Evolutionary conservation across 768 basidiomycete genomes (phyloP).

Genomic region (Mycena maculata): DNA sequence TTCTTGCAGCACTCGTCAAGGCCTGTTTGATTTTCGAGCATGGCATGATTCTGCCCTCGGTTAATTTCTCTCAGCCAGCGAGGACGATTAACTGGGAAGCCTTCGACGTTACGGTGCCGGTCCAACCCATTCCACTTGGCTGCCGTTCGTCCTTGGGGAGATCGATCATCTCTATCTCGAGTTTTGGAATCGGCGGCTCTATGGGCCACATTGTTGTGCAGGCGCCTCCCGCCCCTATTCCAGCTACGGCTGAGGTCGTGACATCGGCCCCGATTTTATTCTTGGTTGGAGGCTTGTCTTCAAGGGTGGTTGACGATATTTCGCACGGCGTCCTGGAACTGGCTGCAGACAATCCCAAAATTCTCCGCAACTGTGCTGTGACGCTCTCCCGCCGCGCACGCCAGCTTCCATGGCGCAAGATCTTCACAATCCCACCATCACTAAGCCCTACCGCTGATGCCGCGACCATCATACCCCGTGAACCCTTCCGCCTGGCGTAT

Average conservation of each 20-base stretch:
- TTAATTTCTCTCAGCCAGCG: conserved; percentile 41
- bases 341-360: neutral
- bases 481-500: conserved; percentile 41
- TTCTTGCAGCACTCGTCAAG: conserved; percentile 37
- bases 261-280: conserved; percentile 4
- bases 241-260: neutral
- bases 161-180: conserved; percentile 44
- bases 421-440: conserved; percentile 21
- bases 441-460: conserved; percentile 28
- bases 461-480: conserved; percentile 35
- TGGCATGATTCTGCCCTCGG: conserved; percentile 44
- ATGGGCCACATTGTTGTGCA: conserved; percentile 46
- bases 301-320: conserved; percentile 13
- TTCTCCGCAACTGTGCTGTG: conserved; percentile 23
- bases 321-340: conserved; percentile 13
- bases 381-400: conserved; percentile 34
- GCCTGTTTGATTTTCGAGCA: conserved; percentile 44
- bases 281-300: conserved; percentile 15
- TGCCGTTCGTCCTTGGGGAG: conserved; percentile 33
- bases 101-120: conserved; percentile 40
- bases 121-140: conserved; percentile 33
- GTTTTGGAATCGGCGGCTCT: conserved; percentile 46
- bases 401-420: conserved; percentile 35
- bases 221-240: conserved; percentile 31
- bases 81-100: conserved; percentile 44